Conservation (phyloP, 805 yeast genomes). For the Saccharomycopsis amapae region DNA sequence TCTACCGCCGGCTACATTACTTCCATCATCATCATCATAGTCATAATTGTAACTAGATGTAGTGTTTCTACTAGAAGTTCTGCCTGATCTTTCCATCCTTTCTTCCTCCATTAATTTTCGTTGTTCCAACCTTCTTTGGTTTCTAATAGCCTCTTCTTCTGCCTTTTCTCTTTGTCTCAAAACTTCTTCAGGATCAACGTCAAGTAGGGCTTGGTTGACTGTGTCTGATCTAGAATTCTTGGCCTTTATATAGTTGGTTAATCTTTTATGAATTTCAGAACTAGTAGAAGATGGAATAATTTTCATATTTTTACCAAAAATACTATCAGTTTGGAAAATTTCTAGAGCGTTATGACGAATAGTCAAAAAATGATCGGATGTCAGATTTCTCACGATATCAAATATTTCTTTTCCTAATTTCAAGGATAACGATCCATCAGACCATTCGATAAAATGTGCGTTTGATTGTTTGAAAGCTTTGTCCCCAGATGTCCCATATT, state of each 20-base stretch:
- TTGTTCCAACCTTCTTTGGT: constrained; percentile 55
- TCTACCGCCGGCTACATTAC: background rate
- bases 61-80: background rate
- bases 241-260: constrained; percentile 59
- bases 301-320: constrained; percentile 57
- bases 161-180: constrained; percentile 61
- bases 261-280: constrained; percentile 71
- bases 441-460: constrained; percentile 88
- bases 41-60: constrained; percentile 1
- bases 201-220: constrained; percentile 34
- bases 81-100: constrained; percentile 9
- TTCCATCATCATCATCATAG: constrained; percentile 12
- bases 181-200: constrained; percentile 62
- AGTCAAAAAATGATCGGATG: constrained; percentile 66
- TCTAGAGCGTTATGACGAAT: constrained; percentile 66
- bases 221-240: constrained; percentile 33
- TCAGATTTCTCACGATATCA: constrained; percentile 60
- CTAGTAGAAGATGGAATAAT: constrained; percentile 88
- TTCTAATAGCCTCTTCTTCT: constrained; percentile 56
- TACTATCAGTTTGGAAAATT: constrained; percentile 60
- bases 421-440: constrained; percentile 81
- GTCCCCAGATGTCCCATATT: constrained; percentile 69
- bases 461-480: constrained; percentile 75
- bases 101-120: constrained; percentile 26
- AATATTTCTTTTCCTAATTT: constrained; percentile 84